A percentile compares a stretch with the other conserved stretches of the same genome.
Evolutionary conservation across 2,329 filamentous ascomycete species (phyloP).

Genomic region (Fonsecaea nubica): DNA sequence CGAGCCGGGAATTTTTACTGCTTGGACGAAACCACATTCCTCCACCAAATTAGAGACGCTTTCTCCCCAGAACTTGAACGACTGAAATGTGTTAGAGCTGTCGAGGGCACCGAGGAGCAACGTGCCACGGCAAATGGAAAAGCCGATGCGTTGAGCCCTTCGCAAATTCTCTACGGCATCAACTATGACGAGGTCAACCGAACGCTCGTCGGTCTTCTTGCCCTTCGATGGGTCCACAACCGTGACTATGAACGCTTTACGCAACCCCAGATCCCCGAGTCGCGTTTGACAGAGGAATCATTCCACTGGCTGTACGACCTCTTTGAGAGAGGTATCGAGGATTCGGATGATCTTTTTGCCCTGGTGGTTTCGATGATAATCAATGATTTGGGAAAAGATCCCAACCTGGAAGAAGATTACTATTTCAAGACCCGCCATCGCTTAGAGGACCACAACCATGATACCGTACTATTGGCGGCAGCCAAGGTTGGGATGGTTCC

Average conservation of each 20-base stretch:
- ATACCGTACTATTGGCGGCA: conserved; percentile 44
- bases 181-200: conserved; percentile 52
- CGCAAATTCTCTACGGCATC: conserved; percentile 42
- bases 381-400: conserved; percentile 51
- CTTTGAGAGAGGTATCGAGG: conserved; percentile 36
- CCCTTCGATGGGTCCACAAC: conserved; percentile 48
- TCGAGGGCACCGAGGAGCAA: conserved; percentile 34
- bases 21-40: conserved; percentile 39
- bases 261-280: conserved; percentile 38
- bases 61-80: conserved; percentile 44
- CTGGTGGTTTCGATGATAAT: conserved; percentile 47
- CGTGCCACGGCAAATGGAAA: conserved; percentile 28
- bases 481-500: conserved; percentile 42
- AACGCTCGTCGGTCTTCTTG: conserved; percentile 48
- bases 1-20: conserved; percentile 34
- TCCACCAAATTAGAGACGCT: conserved; percentile 40
- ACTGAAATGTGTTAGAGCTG: conserved; percentile 43
- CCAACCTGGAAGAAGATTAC: conserved; percentile 42
- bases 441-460: conserved; percentile 42
- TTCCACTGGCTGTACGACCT: conserved; percentile 44
- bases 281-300: conserved; percentile 41
- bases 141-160: conserved; percentile 39
- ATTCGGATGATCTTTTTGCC: conserved; percentile 41
- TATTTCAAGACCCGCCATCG: conserved; percentile 17
- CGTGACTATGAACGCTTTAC: conserved; percentile 47